Conservation (phyloP, 164 flowering plant genomes). For the Platanus orientalis region DNA sequence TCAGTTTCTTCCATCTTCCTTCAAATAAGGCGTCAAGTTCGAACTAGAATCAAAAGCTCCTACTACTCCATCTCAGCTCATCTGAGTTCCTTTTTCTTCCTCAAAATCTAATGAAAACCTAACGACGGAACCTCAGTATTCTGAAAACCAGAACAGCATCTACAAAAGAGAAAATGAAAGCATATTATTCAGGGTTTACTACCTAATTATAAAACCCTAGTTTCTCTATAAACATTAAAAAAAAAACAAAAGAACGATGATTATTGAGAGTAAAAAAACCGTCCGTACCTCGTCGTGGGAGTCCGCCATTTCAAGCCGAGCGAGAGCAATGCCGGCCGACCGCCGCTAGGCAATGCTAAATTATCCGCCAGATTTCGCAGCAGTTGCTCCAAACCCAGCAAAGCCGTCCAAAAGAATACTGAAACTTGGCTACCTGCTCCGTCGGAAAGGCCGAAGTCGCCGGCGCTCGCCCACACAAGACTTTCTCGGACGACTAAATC, state of each 20-base stretch:
- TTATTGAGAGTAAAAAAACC: background rate
- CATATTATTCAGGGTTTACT: background rate
- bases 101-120: background rate
- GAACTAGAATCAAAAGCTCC: background rate
- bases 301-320: background rate
- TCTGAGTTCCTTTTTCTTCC: background rate
- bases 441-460: slow-evolving; percentile 1
- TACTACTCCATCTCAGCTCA: background rate
- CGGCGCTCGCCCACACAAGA: background rate
- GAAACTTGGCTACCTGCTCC: background rate
- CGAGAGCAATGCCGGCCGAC: background rate
- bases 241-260: background rate
- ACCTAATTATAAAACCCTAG: background rate
- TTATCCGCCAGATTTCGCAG: background rate
- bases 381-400: background rate
- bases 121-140: background rate
- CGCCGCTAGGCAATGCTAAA: background rate
- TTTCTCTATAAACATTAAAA: too few species aligned
- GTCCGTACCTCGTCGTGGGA: background rate
- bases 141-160: background rate
- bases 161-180: background rate
- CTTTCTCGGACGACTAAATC: background rate
- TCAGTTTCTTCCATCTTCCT: slow-evolving; percentile 54
- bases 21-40: background rate
- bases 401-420: background rate